Base-by-base conservation (phyloP, 805 yeast species). In the Barnettozyma salicaria region DNA sequence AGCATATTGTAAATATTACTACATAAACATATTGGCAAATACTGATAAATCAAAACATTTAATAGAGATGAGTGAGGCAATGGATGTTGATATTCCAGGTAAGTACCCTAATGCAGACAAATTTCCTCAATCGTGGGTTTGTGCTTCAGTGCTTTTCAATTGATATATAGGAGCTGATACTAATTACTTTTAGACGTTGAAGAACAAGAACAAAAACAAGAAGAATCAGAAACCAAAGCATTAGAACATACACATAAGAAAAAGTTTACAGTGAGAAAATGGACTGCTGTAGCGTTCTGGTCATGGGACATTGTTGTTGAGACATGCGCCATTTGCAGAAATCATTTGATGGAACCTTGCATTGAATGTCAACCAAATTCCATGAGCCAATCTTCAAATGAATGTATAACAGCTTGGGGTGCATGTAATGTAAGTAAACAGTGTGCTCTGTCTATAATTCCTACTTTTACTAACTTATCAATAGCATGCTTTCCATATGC, bases 211-310 rank as follows among this genome's bases (percentile, higher is more conserved):
- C 27, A 32, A 17, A 30, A 34, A 35, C 34, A 29, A 26, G 19
- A 28, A 19, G 34, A 25, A 9, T 36, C 26, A 24, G 7, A 17
- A 21, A 19, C 38, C 44, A 42, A 35, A 32, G 8, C 22, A 19
- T 29, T 18, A 17, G 40, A 28, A 28, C 36, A 43, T 26, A 56
- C 54, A 41, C 58, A 59, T 43, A 77, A 81, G 65, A 83, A 81
- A 59, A 72, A 85, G 51, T 89, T 92, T 52, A 97, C 90, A 58
- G 89, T 92, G 27, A 85, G 87, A 58, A 92, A 89, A 67, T 90
- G 98, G 97, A 88, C 96, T 11, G 97, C 97, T 0, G 98, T 92
- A 33, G 97, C 97, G n/a, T 87, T 92, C 58, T 92, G 99, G 99
- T 87, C 97, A 1, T 92, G 98, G 98, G 96, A 87, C 63, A 83